Conservation (phyloP, 1,284 basidiomycete species). For the Boletus sp. region DNA sequence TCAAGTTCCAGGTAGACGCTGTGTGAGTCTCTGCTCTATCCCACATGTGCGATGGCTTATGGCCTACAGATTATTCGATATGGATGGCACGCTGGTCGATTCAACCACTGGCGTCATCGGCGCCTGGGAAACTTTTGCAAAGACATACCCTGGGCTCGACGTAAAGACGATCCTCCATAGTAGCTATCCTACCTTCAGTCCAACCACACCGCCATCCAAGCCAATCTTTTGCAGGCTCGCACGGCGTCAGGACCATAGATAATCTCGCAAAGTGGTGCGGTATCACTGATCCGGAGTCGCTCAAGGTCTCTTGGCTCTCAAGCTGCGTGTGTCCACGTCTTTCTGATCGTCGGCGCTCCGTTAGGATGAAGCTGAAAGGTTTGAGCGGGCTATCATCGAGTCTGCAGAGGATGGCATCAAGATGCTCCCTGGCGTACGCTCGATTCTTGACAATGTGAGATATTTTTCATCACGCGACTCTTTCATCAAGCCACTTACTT, state of each 20-base stretch:
- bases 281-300: conserved; percentile 60
- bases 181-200: conserved; percentile 30
- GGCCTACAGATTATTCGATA: conserved; percentile 62
- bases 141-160: conserved; percentile 61
- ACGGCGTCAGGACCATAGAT: conserved; percentile 78
- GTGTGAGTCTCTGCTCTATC: conserved; percentile 39
- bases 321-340: neutral
- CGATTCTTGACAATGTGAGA: conserved; percentile 50
- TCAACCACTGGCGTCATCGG: conserved; percentile 71
- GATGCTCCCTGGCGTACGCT: conserved; percentile 56
- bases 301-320: conserved; percentile 47
- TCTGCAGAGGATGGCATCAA: conserved; percentile 57
- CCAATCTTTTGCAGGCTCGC: conserved; percentile 52
- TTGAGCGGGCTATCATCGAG: conserved; percentile 64
- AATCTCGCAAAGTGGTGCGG: conserved; percentile 71
- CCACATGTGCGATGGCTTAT: conserved; percentile 6
- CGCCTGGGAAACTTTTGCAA: conserved; percentile 66
- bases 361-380: conserved; percentile 60
- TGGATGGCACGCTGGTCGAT: conserved; percentile 77
- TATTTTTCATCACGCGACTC: neutral
- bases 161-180: conserved; percentile 60
- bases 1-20: conserved; percentile 50
- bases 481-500: neutral
- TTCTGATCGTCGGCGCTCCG: neutral
- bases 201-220: neutral